A percentile compares a stretch with the other conserved stretches of the same genome.
Conservation (phyloP, 345 rosid genomes). For the Acer saccharum region DNA sequence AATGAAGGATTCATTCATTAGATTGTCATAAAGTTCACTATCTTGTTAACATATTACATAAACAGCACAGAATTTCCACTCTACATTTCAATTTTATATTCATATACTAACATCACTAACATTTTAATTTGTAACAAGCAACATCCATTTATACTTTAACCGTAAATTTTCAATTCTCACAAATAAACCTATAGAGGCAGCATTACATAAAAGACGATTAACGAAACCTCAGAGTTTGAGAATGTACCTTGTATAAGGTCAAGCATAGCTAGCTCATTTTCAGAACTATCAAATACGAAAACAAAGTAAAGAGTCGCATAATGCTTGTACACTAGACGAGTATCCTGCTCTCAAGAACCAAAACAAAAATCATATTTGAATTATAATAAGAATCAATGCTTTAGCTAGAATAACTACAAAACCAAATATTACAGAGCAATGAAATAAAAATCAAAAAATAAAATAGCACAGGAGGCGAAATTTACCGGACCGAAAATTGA, state of each 20-base stretch:
- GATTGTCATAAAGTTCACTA: neutral
- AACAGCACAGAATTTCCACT: neutral
- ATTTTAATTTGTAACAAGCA: neutral
- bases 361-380: neutral
- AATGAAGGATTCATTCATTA: neutral
- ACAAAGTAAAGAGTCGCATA: slow-evolving; percentile 90
- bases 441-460: too few relatives aligned
- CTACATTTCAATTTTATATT: neutral
- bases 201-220: neutral
- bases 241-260: slow-evolving; percentile 85
- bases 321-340: slow-evolving; percentile 86
- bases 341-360: slow-evolving; percentile 47
- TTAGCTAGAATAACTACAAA: neutral
- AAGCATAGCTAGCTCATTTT: slow-evolving; percentile 97
- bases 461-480: neutral
- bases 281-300: slow-evolving; percentile 79
- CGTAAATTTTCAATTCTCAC: neutral
- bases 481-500: slow-evolving; percentile 86
- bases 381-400: neutral
- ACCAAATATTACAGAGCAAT: neutral
- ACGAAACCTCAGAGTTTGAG: neutral
- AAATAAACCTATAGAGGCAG: neutral
- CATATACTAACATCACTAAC: neutral
- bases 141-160: neutral
- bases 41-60: neutral